These are phyloP conservation scores for Pleurozium schreberi DNA, from an alignment of 225 moss, liverwort and hornwort species.

Conservation along the genomic window DNA sequence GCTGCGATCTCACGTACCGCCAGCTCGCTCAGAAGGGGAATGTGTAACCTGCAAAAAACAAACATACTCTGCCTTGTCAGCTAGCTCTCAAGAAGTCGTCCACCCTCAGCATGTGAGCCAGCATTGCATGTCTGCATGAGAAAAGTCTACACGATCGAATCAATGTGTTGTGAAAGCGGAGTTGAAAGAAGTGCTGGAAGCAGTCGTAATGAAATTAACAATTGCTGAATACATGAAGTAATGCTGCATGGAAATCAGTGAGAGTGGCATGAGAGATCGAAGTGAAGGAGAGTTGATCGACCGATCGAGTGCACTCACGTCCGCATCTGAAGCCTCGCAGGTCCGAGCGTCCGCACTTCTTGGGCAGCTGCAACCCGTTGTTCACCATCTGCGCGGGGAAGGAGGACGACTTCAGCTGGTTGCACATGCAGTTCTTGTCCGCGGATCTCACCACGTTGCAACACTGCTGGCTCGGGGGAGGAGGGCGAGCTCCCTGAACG, in stretches of 20 bases:
- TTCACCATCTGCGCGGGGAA: slow-evolving; percentile 7
- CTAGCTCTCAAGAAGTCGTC: too few species aligned
- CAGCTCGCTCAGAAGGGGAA: neutral
- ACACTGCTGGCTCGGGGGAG: neutral
- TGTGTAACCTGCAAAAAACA: neutral
- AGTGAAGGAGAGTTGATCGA: neutral
- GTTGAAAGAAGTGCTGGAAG: too few species aligned
- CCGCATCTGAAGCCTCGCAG: slow-evolving; percentile 1
- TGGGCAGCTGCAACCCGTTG: slow-evolving; percentile 2
- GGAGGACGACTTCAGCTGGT: neutral
- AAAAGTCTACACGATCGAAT: too few species aligned
- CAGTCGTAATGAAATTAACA: too few species aligned
- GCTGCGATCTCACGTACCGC: neutral
- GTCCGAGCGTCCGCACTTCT: neutral
- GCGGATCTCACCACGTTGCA: slow-evolving; percentile 1
- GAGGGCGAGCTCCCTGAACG: neutral
- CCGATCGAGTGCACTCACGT: neutral
- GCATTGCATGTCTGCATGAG: too few species aligned
- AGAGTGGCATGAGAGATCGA: neutral
- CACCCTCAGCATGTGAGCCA: too few species aligned
- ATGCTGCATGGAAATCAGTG: too few species aligned
- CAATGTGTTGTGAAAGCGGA: too few species aligned
- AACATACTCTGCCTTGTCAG: neutral
- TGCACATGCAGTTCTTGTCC: slow-evolving; percentile 16
- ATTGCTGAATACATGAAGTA: too few species aligned